phyloP scores from a whole-genome alignment of 345 rosid species.

The Streptanthus diversifolius region DNA sequence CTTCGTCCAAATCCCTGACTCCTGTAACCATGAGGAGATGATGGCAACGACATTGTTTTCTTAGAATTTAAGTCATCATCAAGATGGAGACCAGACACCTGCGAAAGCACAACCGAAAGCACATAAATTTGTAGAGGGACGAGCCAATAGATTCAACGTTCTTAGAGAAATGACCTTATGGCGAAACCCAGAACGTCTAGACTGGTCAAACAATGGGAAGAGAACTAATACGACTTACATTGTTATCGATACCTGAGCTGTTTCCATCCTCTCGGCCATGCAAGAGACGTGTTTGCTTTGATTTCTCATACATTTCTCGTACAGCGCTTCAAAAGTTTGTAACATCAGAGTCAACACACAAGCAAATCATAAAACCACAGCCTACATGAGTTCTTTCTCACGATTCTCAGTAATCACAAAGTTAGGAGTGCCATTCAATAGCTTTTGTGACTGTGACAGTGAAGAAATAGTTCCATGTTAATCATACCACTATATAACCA shows the following conservation, averaged over 20 bases:
- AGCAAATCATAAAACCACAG: slow-evolving; percentile 6
- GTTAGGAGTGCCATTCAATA: background rate
- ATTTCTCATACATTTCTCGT: slow-evolving; percentile 82
- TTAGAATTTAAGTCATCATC: slow-evolving; percentile 61
- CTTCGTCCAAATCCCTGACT: slow-evolving; percentile 58
- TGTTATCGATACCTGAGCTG: slow-evolving; percentile 47
- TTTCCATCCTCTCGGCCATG: slow-evolving; percentile 55
- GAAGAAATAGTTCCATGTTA: slow-evolving; percentile 1
- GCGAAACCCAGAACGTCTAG: slow-evolving; percentile 9
- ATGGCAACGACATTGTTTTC: slow-evolving; percentile 89
- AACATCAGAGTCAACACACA: slow-evolving; percentile 20
- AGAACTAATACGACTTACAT: slow-evolving; percentile 45
- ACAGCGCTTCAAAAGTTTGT: slow-evolving; percentile 73
- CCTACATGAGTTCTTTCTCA: slow-evolving; percentile 2
- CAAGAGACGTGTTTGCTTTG: slow-evolving; percentile 80
- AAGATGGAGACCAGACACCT: slow-evolving; percentile 63
- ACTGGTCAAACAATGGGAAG: background rate
- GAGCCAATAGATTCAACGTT: background rate
- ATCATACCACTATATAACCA: background rate
- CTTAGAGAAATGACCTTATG: slow-evolving; percentile 5
- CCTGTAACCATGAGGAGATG: slow-evolving; percentile 84
- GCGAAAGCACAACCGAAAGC: slow-evolving; percentile 20
- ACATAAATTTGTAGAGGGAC: slow-evolving; percentile 9
- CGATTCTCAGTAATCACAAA: background rate
- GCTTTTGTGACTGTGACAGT: background rate